Evolutionary conservation across 805 yeast genomes (phyloP), one percentile per base, ranked within the genome.

Genomic region (Pichia nanzhaoensis): DNA sequence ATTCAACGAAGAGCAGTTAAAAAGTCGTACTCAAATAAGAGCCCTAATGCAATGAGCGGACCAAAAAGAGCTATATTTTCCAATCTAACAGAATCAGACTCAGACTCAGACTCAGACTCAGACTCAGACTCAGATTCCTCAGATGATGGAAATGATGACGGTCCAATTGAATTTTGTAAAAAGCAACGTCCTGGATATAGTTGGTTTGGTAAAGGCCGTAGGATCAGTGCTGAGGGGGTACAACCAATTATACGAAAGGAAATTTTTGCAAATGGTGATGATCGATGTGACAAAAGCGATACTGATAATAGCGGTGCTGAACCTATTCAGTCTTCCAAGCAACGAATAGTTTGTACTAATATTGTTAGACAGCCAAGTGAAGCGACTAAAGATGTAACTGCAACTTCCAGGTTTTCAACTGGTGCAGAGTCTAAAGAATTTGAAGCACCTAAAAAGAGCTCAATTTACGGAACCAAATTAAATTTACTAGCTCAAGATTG

Each of bases 381-480:
- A 24, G 28, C 9, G 6, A 24, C 28, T 24, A 6, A 6, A 7
- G 28, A 6, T 7, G 28, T 6, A 7, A 24, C 28, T 24, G 28
- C 28, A 24, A 24, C 28, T 24, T 24, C 28, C 28, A 10, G 10
- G 10, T 24, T 24, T 6, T 24, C 10, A 24, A 6, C 28, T 6
- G 10, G 28, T 6, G 9, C 24, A 17, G 34, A 39, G 20, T 13
- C 32, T 4, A 19, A 13, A 7, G 12, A 17, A 34, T 35, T 13
- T 17, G 17, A 14, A 22, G 34, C 18, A 7, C 34, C 36, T 5
- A 36, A 45, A 2, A 44, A 42, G 33, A 45, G 42, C 14, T 36
- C 51, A 2, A 50, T 50, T 20, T 50, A 50, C 31, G 53, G 53
- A 3, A 47, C 53, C 9, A 47, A 42, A 24, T 37, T 50, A 5